Base-by-base conservation (phyloP, 108 stramenopile genomes). In the Aurantiochytrium sp. region DNA sequence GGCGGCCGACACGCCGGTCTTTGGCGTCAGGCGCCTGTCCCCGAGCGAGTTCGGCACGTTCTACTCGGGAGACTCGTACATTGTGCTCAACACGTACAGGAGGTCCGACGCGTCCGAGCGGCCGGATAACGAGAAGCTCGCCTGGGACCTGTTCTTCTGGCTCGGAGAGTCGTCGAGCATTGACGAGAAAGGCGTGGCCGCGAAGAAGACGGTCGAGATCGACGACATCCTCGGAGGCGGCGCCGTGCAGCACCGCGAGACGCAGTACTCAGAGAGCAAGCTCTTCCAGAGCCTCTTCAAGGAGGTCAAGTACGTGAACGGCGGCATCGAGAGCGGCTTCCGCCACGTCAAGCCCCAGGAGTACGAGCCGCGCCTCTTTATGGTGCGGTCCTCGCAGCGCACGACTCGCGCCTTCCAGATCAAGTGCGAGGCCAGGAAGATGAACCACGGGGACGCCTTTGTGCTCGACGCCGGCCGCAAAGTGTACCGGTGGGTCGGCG, bases 131-230 rank as follows among this genome's bases (percentile, higher is more conserved):
- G 52, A 53, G 10, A 30, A 53, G 27, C 52, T 96, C 45, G 22
- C 55, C 45, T 94, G 90, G 85, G 93, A 95, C 88, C 69, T 96
- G 45, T 93, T 94, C 88, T 92, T 96, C 85, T 96, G 95, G 94
- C 92, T 96, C 88, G 97, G 97, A 2, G 65, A 55, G 12, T 94
- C 96, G 87, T 92, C 94, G 8, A 91, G 94, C 36, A 94, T 95
- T 90, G 96, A 97, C 89, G 97, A 97, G 86, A 93, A 93, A 73
- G 97, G 96, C 32, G 93, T 95, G 36, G 96, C 96, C 1, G 97
- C 95, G 4, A 94, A 94, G 90, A 97, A 97, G 89, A 95, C 96
- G 86, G 96, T 96, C 34, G 97, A 97, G 91, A 93, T 95, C 53
- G 97, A 98, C 88, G 96, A 97, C 53, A 59, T 89, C 8, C 68